Evolutionary conservation across 257 asterid genomes (phyloP).

Genomic region (Lavandula angustifolia): DNA sequence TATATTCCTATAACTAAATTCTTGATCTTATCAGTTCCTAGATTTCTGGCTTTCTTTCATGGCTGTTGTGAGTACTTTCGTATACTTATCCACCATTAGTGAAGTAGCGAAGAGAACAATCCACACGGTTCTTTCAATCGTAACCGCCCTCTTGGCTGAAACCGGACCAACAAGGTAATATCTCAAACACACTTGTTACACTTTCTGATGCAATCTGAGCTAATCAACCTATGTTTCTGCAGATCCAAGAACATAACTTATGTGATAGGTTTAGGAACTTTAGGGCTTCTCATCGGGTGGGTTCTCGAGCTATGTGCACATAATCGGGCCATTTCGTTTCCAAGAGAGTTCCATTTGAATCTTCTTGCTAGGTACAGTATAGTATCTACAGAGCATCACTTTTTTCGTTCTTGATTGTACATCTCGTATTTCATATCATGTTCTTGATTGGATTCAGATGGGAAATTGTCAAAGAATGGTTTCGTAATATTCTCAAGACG

Average conservation of each 20-base stretch:
- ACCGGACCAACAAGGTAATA: slow-evolving; percentile 84
- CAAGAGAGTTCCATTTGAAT: slow-evolving; percentile 57
- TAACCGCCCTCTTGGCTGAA: slow-evolving; percentile 95
- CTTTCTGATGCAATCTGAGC: slow-evolving; percentile 4
- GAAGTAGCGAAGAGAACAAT: slow-evolving; percentile 85
- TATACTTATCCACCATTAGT: slow-evolving; percentile 66
- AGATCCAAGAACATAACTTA: slow-evolving; percentile 71
- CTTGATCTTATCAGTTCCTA: slow-evolving; percentile 55
- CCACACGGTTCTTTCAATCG: slow-evolving; percentile 80
- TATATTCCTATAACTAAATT: slow-evolving; percentile 12
- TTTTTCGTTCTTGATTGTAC: neutral
- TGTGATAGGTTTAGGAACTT: slow-evolving; percentile 70
- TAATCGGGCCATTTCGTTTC: slow-evolving; percentile 44
- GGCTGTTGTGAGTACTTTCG: slow-evolving; percentile 94
- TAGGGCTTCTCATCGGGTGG: slow-evolving; percentile 79
- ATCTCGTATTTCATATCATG: neutral
- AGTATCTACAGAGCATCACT: neutral
- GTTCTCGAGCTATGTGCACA: slow-evolving; percentile 68
- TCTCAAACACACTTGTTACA: neutral
- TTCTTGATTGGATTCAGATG: slow-evolving; percentile 50
- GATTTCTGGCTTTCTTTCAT: slow-evolving; percentile 99
- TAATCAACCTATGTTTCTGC: slow-evolving; percentile 39
- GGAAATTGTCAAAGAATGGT: slow-evolving; percentile 62
- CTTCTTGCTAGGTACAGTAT: slow-evolving; percentile 52
- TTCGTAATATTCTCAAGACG: slow-evolving; percentile 44